Evolutionary conservation across 148 eudicot genomes (phyloP).

Genomic region (Gaultheria prostrata): DNA sequence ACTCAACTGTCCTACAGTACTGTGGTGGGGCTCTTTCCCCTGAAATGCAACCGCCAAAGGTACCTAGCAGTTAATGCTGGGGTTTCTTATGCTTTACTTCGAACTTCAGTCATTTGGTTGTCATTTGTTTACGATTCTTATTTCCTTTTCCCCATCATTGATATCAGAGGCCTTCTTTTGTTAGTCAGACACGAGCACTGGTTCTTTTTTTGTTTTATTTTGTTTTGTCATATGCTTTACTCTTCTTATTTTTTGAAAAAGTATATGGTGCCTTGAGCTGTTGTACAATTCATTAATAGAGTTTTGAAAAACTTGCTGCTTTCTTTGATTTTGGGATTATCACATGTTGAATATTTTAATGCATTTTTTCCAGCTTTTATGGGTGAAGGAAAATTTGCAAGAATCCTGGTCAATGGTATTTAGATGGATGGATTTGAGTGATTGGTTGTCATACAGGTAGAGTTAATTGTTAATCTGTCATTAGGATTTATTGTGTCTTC

Average conservation of each 20-base stretch:
- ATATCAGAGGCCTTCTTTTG: not conserved
- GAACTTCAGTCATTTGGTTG: not conserved
- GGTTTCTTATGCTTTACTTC: not conserved
- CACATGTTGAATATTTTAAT: conserved; percentile 4
- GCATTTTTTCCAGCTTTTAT: conserved; percentile 66
- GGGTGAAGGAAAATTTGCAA: conserved; percentile 96
- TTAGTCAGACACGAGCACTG: not conserved
- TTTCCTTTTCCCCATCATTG: not conserved
- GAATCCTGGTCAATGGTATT: conserved; percentile 95
- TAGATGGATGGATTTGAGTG: conserved; percentile 99
- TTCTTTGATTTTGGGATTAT: not conserved
- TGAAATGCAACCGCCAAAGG: conserved; percentile 99
- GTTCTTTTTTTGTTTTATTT: not conserved
- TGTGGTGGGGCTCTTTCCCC: conserved; percentile 98
- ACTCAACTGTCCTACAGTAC: conserved; percentile 87
- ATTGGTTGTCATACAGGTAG: conserved; percentile 91
- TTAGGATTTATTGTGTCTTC: not conserved
- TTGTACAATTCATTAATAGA: not conserved
- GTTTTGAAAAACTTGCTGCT: not conserved
- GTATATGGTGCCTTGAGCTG: not conserved
- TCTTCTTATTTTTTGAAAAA: not conserved
- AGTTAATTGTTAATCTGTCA: conserved; percentile 3
- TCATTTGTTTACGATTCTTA: not conserved
- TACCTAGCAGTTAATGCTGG: conserved; percentile 17
- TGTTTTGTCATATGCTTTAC: not conserved